Evolutionary conservation across 495 filamentous ascomycete species (phyloP).

Genomic region (Darksidea phi): DNA sequence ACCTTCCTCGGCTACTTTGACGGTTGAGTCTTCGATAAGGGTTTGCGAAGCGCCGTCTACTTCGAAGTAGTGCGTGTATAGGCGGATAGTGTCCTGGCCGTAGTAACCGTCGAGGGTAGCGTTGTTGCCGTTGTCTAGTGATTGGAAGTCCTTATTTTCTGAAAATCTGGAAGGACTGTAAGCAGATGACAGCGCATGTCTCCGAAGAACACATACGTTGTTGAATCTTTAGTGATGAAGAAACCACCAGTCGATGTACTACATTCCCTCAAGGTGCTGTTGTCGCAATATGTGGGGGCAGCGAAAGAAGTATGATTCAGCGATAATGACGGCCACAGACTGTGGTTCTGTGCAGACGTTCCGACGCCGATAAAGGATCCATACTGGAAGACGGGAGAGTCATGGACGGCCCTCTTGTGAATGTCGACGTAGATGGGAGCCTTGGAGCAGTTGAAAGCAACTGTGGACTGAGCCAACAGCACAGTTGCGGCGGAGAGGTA

Average conservation of each 20-base stretch:
- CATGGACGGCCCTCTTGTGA: constrained; percentile 38
- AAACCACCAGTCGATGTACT: constrained; percentile 29
- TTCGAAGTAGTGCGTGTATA: constrained; percentile 44
- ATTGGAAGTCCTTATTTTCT: constrained; percentile 20
- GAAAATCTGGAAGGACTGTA: constrained; percentile 19
- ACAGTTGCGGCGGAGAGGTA: constrained; percentile 35
- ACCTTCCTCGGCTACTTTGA: constrained; percentile 31
- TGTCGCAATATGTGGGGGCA: constrained; percentile 31
- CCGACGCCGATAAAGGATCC: constrained; percentile 42
- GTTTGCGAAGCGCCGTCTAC: constrained; percentile 36
- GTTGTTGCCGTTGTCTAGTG: constrained; percentile 25
- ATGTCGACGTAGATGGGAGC: constrained; percentile 44
- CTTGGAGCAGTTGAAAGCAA: constrained; percentile 40
- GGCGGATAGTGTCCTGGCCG: constrained; percentile 34
- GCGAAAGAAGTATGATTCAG: constrained; percentile 40
- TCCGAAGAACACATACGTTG: constrained; percentile 21
- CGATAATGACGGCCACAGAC: constrained; percentile 39
- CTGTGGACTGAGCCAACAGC: constrained; percentile 35
- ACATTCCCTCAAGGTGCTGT: constrained; percentile 36
- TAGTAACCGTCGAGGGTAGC: constrained; percentile 17
- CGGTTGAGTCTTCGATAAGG: constrained; percentile 29
- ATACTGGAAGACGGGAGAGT: constrained; percentile 36
- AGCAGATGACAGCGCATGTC: neutral
- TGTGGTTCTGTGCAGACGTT: constrained; percentile 41
- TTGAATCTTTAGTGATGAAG: constrained; percentile 28